Evolutionary conservation across 345 rosid genomes (phyloP).

Genomic region (Angophora floribunda): DNA sequence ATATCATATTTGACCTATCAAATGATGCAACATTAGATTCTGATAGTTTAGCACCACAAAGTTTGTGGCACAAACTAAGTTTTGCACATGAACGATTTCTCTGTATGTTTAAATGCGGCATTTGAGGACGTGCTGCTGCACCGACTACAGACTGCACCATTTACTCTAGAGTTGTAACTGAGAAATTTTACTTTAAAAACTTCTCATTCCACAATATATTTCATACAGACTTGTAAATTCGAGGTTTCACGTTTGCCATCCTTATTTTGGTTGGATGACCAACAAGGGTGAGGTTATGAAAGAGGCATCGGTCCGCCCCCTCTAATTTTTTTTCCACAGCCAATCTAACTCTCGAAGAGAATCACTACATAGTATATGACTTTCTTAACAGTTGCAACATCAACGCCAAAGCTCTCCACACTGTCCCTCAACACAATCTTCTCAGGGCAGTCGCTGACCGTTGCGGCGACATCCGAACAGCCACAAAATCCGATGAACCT

Average conservation of each 20-base stretch:
- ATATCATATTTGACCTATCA: neutral
- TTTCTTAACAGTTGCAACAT: neutral
- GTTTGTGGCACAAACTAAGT: neutral
- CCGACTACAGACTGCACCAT: neutral
- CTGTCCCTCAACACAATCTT: neutral
- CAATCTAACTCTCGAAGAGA: neutral
- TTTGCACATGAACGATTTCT: neutral
- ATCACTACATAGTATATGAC: neutral
- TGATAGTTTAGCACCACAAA: neutral
- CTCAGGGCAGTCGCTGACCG: neutral
- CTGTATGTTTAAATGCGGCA: neutral
- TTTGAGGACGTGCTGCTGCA: neutral
- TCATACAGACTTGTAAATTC: neutral
- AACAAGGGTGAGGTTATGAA: neutral
- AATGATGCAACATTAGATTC: neutral
- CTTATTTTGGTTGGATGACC: neutral
- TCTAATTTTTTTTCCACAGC: neutral
- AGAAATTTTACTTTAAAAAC: neutral
- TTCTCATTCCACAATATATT: neutral
- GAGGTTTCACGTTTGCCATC: neutral
- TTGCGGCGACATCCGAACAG: neutral
- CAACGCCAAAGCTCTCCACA: neutral
- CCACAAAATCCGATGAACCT: neutral
- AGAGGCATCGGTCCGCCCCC: neutral
- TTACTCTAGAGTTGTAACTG: neutral